phyloP scores from a whole-genome alignment of 805 yeast genomes.

The Kazachstania bromeliacearum region DNA sequence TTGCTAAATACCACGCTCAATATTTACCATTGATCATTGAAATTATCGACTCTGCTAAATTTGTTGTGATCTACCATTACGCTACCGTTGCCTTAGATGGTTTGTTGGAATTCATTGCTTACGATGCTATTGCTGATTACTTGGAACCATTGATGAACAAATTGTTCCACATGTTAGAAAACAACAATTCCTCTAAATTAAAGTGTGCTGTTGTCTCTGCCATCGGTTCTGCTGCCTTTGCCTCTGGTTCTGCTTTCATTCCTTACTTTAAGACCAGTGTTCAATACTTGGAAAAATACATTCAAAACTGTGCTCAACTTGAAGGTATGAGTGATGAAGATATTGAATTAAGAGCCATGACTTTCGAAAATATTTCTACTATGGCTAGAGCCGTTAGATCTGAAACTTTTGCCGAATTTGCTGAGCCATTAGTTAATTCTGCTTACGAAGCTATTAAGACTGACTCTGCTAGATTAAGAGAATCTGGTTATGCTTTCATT shows the following conservation, averaged over 20 bases:
- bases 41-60: conserved; percentile 78
- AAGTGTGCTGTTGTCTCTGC: conserved; percentile 84
- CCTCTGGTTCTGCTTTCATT: conserved; percentile 77
- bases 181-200: conserved; percentile 61
- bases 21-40: conserved; percentile 79
- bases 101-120: conserved; percentile 80
- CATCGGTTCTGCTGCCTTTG: conserved; percentile 93
- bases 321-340: conserved; percentile 84
- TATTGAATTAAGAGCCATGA: conserved; percentile 80
- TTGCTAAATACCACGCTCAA: conserved; percentile 75
- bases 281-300: conserved; percentile 71
- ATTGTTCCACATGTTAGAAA: conserved; percentile 71
- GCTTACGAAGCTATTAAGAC: conserved; percentile 72
- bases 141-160: conserved; percentile 86
- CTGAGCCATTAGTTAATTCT: conserved; percentile 80
- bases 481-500: conserved; percentile 88
- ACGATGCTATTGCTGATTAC: conserved; percentile 73
- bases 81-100: conserved; percentile 91
- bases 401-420: conserved; percentile 74
- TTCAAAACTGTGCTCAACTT: conserved; percentile 54
- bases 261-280: conserved; percentile 83
- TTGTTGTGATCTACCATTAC: conserved; percentile 74
- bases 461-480: conserved; percentile 79
- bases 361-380: conserved; percentile 88
- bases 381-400: conserved; percentile 97